Conservation (phyloP, 805 yeast species). For the Yamadazyma olivae region DNA sequence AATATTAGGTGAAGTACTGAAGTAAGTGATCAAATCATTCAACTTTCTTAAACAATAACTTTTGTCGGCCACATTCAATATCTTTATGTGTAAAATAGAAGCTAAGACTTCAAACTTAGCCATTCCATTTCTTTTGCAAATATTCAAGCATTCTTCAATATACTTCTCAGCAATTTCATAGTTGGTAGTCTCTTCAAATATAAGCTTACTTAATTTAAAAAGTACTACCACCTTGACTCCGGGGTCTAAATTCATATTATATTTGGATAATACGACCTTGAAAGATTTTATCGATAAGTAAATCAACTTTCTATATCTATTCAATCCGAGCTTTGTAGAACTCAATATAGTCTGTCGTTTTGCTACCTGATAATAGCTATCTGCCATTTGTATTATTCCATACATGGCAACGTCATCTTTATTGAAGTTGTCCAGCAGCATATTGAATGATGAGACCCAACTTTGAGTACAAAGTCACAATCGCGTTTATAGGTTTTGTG, state of each 20-base stretch:
- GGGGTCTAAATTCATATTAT: constrained; percentile 25
- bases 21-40: constrained; percentile 1
- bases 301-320: constrained; percentile 26
- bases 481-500: too few relatives aligned
- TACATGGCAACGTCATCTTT: constrained; percentile 1
- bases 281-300: constrained; percentile 37
- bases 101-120: constrained; percentile 2
- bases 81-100: constrained; percentile 1
- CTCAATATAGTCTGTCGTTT: constrained; percentile 16
- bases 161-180: constrained; percentile 34
- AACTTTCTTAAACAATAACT: not conserved
- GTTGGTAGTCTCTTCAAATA: constrained; percentile 41
- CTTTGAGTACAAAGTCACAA: too few relatives aligned
- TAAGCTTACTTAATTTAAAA: constrained; percentile 34
- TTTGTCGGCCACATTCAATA: constrained; percentile 1
- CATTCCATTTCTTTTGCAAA: constrained; percentile 1
- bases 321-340: constrained; percentile 15
- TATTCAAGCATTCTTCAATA: constrained; percentile 1
- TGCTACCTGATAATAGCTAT: constrained; percentile 21
- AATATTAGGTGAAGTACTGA: not conserved
- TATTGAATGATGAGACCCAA: too few relatives aligned
- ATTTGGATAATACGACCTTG: constrained; percentile 26
- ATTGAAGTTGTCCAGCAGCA: not conserved
- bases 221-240: constrained; percentile 28
- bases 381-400: constrained; percentile 4